Base-by-base conservation (phyloP, 306 rosid genomes). In the Clitoria ternatea region DNA sequence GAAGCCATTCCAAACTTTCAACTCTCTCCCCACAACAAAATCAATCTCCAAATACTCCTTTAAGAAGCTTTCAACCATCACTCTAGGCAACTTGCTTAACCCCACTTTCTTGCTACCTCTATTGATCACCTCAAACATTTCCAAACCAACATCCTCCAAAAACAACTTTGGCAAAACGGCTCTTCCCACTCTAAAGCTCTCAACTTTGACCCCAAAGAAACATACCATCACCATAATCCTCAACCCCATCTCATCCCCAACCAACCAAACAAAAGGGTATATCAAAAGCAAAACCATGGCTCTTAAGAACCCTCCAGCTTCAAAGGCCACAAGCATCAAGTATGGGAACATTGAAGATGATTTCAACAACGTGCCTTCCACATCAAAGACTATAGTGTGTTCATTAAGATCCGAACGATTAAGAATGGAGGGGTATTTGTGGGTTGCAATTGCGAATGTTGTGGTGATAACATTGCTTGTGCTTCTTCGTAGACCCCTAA, bases 271-370 rank as follows among this genome's bases (percentile, higher is more conserved):
- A 2, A 89, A 40, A 42, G 97, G 97, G 81, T 84, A 89, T 0
- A 48, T 0, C 6, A 85, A 61, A 6, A 87, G 30, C 3, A 91
- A 78, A 26, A 81, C 22, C 1, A 79, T 6, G 14, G 87, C 90
- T 65, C 97, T 73, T n/a, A 89, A 5, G 0, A 84, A 7, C 54
- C 85, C 79, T 19, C 93, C 93, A 1, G 87, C 92, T 80, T 91
- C 97, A 30, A 91, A 89, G 0, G 97, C 93, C 26, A 89, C 93
- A 6, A 91, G 85, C 91, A 84, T 83, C 82, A 89, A 89, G 74
- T 84, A 89, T 10, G 91, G 80, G 69, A 89, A 87, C 33, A 79
- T 17, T 47, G 79, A 82, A 7, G 84, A 66, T 3, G 91, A 84
- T 54, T 61, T 89, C 52, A 91, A 42, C 27, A 91, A 26, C 52